A percentile compares a stretch with the other conserved stretches of the same genome.
Evolutionary conservation across 139 green algal genomes (phyloP).

Genomic region (Closterium sp.): DNA sequence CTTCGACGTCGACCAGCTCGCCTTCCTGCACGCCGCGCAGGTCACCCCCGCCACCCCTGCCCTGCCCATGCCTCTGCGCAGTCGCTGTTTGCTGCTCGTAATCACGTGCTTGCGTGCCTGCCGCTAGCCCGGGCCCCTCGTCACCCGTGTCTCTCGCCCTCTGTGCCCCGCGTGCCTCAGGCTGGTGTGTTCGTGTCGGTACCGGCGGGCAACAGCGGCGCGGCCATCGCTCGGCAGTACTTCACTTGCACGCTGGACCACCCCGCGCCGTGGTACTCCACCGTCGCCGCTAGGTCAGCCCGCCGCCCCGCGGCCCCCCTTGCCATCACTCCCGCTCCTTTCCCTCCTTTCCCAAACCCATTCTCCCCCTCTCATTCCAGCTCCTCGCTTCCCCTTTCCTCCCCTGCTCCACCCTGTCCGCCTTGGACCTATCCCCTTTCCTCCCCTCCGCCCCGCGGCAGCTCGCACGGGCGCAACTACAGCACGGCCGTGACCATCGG

Average conservation of each 20-base stretch:
- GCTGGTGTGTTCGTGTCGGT: slow-evolving; percentile 15
- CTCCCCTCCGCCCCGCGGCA: neutral
- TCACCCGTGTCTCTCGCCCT: neutral
- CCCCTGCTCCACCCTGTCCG: neutral
- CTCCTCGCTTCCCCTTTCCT: neutral
- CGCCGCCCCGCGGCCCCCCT: neutral
- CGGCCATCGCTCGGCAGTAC: neutral
- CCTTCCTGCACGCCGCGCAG: neutral
- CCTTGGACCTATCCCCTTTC: neutral
- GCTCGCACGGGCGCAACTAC: neutral
- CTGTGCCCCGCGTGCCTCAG: neutral
- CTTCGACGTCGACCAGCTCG: neutral
- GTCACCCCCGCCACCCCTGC: neutral
- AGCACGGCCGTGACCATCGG: neutral
- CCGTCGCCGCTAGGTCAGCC: slow-evolving; percentile 16
- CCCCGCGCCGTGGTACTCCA: slow-evolving; percentile 22
- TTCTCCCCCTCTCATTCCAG: neutral
- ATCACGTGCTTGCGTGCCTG: neutral
- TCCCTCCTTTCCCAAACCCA: neutral
- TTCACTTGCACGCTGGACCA: slow-evolving; percentile 14
- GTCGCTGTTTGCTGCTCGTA: neutral
- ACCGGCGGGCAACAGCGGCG: slow-evolving; percentile 19
- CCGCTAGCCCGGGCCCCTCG: neutral
- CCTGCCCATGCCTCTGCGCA: neutral
- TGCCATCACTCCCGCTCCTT: neutral